Evolutionary conservation across 106 monocot genomes (phyloP).

Genomic region (Phalaenopsis aphrodite): DNA sequence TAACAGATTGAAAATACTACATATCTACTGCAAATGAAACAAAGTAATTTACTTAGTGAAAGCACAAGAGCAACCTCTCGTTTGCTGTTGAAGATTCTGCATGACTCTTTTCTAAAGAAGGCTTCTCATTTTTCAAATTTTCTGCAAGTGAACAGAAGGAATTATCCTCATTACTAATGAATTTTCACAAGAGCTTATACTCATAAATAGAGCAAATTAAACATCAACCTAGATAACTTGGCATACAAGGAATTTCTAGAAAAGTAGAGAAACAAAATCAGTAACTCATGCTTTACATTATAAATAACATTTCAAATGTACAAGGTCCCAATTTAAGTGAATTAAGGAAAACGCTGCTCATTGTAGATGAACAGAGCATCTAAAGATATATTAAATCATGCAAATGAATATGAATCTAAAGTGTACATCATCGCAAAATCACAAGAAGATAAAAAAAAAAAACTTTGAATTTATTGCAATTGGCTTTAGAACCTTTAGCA

Average conservation of each 20-base stretch:
- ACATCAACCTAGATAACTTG: background rate
- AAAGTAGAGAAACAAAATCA: background rate
- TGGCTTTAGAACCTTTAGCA: background rate
- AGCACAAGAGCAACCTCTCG: constrained; percentile 37
- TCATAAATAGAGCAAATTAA: background rate
- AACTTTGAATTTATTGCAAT: background rate
- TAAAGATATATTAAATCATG: background rate
- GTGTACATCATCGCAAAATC: background rate
- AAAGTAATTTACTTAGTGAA: background rate
- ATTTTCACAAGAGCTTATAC: background rate
- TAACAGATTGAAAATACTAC: background rate
- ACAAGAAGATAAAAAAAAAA: background rate
- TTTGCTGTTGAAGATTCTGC: constrained; percentile 10
- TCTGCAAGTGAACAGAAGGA: constrained; percentile 35
- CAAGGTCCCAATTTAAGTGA: background rate
- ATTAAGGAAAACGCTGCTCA: background rate
- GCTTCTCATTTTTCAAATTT: constrained; percentile 42
- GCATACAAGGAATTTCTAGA: background rate
- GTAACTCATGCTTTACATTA: background rate
- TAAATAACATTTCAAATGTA: background rate
- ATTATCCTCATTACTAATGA: background rate
- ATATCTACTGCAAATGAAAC: background rate
- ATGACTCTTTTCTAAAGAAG: constrained; percentile 18
- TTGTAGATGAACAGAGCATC: background rate
- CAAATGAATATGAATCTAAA: background rate